phyloP scores from a whole-genome alignment of 768 basidiomycete species.

The Hygrocybe coccinea region DNA sequence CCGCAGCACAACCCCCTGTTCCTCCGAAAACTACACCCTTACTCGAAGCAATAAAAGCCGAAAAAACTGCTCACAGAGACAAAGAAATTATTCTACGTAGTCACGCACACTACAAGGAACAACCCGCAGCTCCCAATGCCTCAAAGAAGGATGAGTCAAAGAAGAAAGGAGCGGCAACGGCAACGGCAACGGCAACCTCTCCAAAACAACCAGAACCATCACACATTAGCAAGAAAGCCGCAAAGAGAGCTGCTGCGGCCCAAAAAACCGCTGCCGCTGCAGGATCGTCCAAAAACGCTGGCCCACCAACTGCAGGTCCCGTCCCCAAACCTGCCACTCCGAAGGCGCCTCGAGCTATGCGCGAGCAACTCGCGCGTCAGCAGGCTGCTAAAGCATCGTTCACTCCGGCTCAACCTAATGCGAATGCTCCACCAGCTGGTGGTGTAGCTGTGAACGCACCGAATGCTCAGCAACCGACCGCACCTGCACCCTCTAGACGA shows the following conservation, averaged over 20 bases:
- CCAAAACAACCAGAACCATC: constrained; percentile 10
- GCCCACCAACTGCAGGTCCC: not conserved
- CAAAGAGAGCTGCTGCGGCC: constrained; percentile 15
- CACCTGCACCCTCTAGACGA: constrained; percentile 6
- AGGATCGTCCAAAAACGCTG: not conserved
- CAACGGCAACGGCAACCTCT: not conserved
- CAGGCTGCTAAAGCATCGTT: constrained; percentile 1
- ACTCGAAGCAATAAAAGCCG: constrained; percentile 87
- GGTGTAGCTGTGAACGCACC: not conserved
- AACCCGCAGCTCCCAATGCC: constrained; percentile 23
- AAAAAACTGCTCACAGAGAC: constrained; percentile 67
- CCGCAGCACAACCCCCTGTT: constrained; percentile 53
- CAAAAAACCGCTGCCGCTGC: constrained; percentile 16
- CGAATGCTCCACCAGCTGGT: not conserved
- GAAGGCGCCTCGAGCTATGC: constrained; percentile 1
- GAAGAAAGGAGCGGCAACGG: constrained; percentile 27
- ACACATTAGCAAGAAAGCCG: constrained; percentile 12
- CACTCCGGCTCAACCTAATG: not conserved
- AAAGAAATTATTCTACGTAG: constrained; percentile 68
- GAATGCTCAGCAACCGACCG: not conserved
- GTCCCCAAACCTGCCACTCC: constrained; percentile 1
- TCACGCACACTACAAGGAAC: constrained; percentile 67
- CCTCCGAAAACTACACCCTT: constrained; percentile 84
- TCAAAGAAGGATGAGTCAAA: constrained; percentile 36
- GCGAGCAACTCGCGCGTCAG: constrained; percentile 8